A percentile compares a stretch with the other conserved stretches of the same genome.
phyloP scores from a whole-genome alignment of 1,284 basidiomycete genomes.

The Erythrobasidium hasegawianum region DNA sequence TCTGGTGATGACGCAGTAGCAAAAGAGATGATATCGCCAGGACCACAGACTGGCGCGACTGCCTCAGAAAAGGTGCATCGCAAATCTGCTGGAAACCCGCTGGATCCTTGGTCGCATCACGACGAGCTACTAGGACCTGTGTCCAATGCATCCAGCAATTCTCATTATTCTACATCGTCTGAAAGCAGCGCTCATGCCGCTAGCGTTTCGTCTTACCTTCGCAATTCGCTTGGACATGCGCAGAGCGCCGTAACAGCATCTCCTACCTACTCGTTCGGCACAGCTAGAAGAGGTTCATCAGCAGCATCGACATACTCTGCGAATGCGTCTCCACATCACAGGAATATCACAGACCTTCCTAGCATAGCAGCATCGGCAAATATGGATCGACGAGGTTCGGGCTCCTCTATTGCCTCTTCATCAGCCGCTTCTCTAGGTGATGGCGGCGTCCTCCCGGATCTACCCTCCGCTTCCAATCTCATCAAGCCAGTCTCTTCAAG shows the following conservation, averaged over 20 bases:
- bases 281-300: neutral
- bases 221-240: neutral
- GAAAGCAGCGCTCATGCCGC: neutral
- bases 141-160: neutral
- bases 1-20: too few relatives aligned
- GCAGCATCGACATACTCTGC: neutral
- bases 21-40: too few relatives aligned
- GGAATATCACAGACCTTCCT: neutral
- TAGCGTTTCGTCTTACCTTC: neutral
- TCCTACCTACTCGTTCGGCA: neutral
- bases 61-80: too few relatives aligned
- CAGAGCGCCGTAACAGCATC: neutral
- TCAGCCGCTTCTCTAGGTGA: neutral
- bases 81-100: neutral
- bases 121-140: neutral
- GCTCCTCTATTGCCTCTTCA: neutral
- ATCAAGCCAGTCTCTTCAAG: too few relatives aligned
- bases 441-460: neutral
- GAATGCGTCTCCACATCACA: neutral
- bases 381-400: neutral
- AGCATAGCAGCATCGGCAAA: neutral
- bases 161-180: too few relatives aligned
- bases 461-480: too few relatives aligned
- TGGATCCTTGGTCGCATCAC: neutral
- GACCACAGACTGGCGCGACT: too few relatives aligned